These are phyloP conservation scores for Blastocystis sp. DNA, from an alignment of 352 stramenopile species.

Conservation along the genomic window DNA sequence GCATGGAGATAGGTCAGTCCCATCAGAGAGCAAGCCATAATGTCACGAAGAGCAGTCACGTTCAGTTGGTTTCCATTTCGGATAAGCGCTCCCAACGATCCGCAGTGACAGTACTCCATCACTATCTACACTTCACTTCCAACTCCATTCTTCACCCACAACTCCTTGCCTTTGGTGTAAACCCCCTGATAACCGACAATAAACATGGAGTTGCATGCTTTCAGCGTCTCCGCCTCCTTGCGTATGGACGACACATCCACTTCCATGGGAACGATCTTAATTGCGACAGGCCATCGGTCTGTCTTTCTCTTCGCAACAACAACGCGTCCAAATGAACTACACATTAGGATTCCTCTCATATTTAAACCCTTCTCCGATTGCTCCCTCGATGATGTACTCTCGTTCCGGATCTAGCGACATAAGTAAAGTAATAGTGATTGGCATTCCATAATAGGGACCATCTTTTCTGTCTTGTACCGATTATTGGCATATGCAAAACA, in stretches of 20 bases:
- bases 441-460: too few species aligned
- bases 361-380: slow-evolving; percentile 34
- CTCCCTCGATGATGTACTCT: slow-evolving; percentile 36
- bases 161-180: slow-evolving; percentile 68
- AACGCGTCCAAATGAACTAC: slow-evolving; percentile 65
- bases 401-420: slow-evolving; percentile 7
- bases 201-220: slow-evolving; percentile 69
- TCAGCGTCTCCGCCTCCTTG: slow-evolving; percentile 71
- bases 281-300: slow-evolving; percentile 1
- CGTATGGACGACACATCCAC: background rate
- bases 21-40: slow-evolving; percentile 13
- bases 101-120: slow-evolving; percentile 71
- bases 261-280: slow-evolving; percentile 69
- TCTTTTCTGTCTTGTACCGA: too few species aligned
- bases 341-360: background rate
- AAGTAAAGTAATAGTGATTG: too few species aligned
- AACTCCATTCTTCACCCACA: slow-evolving; percentile 40
- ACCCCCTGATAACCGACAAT: slow-evolving; percentile 70
- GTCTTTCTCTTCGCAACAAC: slow-evolving; percentile 25
- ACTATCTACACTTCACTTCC: slow-evolving; percentile 63
- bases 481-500: too few species aligned
- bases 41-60: slow-evolving; percentile 37
- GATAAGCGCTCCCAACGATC: slow-evolving; percentile 70
- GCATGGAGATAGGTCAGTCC: slow-evolving; percentile 71
- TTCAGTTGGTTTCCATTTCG: background rate